These are phyloP conservation scores for Misopates orontium DNA, from an alignment of 257 asterid species.

Conservation along the genomic window DNA sequence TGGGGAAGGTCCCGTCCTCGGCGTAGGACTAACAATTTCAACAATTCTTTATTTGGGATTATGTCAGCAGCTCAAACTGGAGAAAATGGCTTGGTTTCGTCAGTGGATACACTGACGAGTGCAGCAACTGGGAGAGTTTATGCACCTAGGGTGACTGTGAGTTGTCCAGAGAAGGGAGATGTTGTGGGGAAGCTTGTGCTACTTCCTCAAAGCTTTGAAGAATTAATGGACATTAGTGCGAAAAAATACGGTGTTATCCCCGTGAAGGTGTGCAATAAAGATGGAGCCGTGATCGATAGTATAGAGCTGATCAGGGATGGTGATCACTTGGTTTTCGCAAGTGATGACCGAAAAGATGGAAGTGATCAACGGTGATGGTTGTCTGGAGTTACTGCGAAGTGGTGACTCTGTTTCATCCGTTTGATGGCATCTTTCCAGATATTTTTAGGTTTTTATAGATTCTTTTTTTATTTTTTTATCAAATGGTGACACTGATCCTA, in stretches of 20 bases:
- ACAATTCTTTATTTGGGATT: slow-evolving; percentile 73
- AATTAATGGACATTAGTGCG: slow-evolving; percentile 50
- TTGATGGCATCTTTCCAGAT: background rate
- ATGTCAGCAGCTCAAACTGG: slow-evolving; percentile 44
- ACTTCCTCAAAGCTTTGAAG: slow-evolving; percentile 50
- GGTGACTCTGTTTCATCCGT: slow-evolving; percentile 11
- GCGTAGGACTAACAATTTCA: slow-evolving; percentile 43
- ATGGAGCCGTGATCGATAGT: slow-evolving; percentile 56
- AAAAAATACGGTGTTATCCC: slow-evolving; percentile 44
- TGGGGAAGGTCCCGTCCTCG: slow-evolving; percentile 34
- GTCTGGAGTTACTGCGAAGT: slow-evolving; percentile 12
- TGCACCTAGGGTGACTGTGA: slow-evolving; percentile 51
- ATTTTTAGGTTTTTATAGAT: background rate
- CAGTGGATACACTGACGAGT: slow-evolving; percentile 11
- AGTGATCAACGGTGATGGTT: slow-evolving; percentile 1
- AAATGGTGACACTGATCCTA: slow-evolving; percentile 2
- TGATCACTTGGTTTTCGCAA: slow-evolving; percentile 60
- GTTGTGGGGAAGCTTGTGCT: slow-evolving; percentile 45
- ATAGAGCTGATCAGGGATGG: slow-evolving; percentile 64
- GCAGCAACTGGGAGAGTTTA: background rate
- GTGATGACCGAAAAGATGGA: background rate
- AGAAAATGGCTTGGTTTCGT: slow-evolving; percentile 12
- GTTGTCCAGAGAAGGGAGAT: slow-evolving; percentile 66
- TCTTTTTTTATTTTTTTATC: background rate
- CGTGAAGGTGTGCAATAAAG: slow-evolving; percentile 41